These are phyloP conservation scores for Myxozyma mucilagina DNA, from an alignment of 805 yeast species.

Conservation along the genomic window DNA sequence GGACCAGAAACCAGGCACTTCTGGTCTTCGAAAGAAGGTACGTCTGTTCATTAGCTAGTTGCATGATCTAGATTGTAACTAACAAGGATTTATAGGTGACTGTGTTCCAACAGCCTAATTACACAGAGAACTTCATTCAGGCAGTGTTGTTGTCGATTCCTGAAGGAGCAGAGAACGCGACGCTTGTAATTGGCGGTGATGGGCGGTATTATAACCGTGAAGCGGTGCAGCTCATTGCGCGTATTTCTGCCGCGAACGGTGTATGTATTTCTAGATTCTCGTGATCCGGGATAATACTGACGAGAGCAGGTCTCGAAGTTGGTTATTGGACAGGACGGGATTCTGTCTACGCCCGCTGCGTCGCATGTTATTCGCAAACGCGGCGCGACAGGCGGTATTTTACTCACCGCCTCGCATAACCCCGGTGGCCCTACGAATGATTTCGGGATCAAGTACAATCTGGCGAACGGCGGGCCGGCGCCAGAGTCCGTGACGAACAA, in stretches of 20 bases:
- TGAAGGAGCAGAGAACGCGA: constrained; percentile 73
- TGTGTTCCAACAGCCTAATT: constrained; percentile 74
- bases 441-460: constrained; percentile 92
- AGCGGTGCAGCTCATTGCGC: constrained; percentile 77
- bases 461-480: constrained; percentile 97
- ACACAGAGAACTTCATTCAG: constrained; percentile 93
- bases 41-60: background rate
- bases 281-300: background rate
- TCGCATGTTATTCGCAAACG: constrained; percentile 84
- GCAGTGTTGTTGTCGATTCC: constrained; percentile 84
- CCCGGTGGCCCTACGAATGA: constrained; percentile 93
- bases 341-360: constrained; percentile 94
- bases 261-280: constrained; percentile 43
- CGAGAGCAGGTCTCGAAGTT: constrained; percentile 47
- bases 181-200: constrained; percentile 93
- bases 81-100: constrained; percentile 48
- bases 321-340: constrained; percentile 83
- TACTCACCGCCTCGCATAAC: constrained; percentile 93
- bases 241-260: constrained; percentile 89
- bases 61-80: background rate
- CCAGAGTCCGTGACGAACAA: constrained; percentile 91
- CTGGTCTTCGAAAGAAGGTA: constrained; percentile 85
- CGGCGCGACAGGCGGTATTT: constrained; percentile 84
- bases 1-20: constrained; percentile 98
- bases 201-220: constrained; percentile 87